These are phyloP conservation scores for Stenogyne calaminthoides DNA, from an alignment of 305 asterid genomes.

Conservation along the genomic window DNA sequence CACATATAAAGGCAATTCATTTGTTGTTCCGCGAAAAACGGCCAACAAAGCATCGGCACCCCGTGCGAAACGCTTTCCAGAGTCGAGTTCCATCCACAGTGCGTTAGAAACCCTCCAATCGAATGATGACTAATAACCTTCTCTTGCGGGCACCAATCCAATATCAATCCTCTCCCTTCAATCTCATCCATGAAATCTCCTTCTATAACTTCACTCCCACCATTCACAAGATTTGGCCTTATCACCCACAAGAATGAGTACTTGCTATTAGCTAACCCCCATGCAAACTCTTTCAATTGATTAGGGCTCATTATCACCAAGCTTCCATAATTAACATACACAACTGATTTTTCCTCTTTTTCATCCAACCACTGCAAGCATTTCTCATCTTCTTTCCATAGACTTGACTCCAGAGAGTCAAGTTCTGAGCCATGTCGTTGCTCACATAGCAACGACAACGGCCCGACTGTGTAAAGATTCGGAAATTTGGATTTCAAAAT, in stretches of 20 bases:
- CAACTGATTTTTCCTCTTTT: constrained; percentile 37
- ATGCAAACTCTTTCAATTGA: constrained; percentile 51
- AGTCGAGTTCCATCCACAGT: constrained; percentile 53
- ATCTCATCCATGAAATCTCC: constrained; percentile 35
- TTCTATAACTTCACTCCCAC: constrained; percentile 32
- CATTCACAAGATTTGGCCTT: constrained; percentile 46
- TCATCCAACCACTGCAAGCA: constrained; percentile 47
- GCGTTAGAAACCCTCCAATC: constrained; percentile 46
- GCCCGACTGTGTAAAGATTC: constrained; percentile 36
- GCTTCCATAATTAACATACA: constrained; percentile 51
- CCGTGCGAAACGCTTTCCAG: constrained; percentile 38
- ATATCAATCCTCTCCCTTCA: constrained; percentile 31
- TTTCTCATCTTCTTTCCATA: constrained; percentile 44
- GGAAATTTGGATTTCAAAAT: constrained; percentile 27
- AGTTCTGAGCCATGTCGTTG: constrained; percentile 20
- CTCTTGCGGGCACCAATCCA: constrained; percentile 51
- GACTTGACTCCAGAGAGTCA: constrained; percentile 21
- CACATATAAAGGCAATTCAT: constrained; percentile 37
- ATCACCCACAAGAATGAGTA: constrained; percentile 49
- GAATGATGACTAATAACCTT: constrained; percentile 38
- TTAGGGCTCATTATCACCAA: constrained; percentile 36
- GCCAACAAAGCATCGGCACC: constrained; percentile 55
- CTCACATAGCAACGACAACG: constrained; percentile 26
- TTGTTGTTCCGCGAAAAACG: constrained; percentile 50
- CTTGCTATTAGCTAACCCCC: constrained; percentile 54